Percentiles rank a stretch among this genome's conserved stretches.
Evolutionary conservation across 1,284 basidiomycete species (phyloP).

Genomic region (Grifola frondosa): DNA sequence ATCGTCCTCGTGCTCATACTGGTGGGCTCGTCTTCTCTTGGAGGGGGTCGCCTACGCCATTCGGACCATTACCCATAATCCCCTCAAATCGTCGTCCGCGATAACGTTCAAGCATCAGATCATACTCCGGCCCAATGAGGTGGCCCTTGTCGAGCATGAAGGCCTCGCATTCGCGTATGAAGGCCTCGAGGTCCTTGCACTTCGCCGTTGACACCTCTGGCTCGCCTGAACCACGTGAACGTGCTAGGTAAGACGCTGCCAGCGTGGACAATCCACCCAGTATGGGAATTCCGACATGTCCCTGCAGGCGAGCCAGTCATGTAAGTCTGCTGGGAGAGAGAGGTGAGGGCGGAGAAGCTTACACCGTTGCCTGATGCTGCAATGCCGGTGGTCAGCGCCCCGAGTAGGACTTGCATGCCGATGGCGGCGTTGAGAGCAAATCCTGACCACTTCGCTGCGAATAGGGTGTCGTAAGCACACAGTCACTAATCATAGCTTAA

Average conservation of each 20-base stretch:
- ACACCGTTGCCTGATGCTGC: conserved; percentile 49
- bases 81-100: conserved; percentile 34
- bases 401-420: conserved; percentile 58
- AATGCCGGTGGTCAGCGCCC: conserved; percentile 65
- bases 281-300: conserved; percentile 32
- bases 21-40: conserved; percentile 4
- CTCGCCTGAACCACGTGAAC: conserved; percentile 63
- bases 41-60: conserved; percentile 18
- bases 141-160: conserved; percentile 60
- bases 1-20: conserved; percentile 8
- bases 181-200: conserved; percentile 60
- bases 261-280: conserved; percentile 59
- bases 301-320: conserved; percentile 17
- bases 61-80: conserved; percentile 29
- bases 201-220: conserved; percentile 56
- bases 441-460: conserved; percentile 45
- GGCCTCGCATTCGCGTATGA: conserved; percentile 56
- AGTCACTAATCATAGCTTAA: no score
- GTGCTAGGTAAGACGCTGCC: conserved; percentile 69
- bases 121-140: conserved; percentile 25
- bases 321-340: background rate
- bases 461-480: background rate
- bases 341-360: background rate
- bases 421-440: conserved; percentile 55
- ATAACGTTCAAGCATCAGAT: conserved; percentile 27